These are phyloP conservation scores for Aspergillus fijiensis DNA, from an alignment of 2,329 filamentous ascomycete genomes.

Conservation along the genomic window DNA sequence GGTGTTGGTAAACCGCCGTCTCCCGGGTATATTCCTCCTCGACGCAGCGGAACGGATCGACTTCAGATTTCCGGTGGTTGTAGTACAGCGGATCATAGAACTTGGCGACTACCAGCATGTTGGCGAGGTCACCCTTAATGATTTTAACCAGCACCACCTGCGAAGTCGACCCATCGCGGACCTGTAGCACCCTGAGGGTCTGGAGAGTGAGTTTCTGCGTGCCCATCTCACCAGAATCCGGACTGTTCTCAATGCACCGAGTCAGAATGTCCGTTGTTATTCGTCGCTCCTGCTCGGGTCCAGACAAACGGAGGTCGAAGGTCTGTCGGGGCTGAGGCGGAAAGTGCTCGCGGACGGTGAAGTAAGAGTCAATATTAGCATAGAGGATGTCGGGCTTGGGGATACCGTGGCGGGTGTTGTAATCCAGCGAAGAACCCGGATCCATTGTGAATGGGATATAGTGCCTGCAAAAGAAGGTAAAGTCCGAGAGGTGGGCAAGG, in stretches of 20 bases:
- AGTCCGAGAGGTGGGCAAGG: too few species aligned
- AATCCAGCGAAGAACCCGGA: background rate
- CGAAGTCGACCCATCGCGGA: background rate
- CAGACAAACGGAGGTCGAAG: too few species aligned
- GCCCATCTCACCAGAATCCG: background rate
- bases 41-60: background rate
- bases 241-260: background rate
- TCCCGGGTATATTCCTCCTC: background rate
- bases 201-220: background rate
- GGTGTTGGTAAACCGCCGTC: background rate
- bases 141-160: background rate
- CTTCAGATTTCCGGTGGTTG: background rate
- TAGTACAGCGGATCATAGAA: background rate
- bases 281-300: background rate
- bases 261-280: background rate
- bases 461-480: too few species aligned
- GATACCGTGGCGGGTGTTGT: background rate
- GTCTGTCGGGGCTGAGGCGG: background rate
- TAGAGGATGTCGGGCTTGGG: background rate
- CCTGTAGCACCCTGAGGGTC: background rate
- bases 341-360: background rate
- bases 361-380: background rate
- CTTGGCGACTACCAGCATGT: background rate
- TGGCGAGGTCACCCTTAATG: background rate
- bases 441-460: background rate